These are phyloP conservation scores for Termitomyces sp. DNA, from an alignment of 768 basidiomycete species.

Conservation along the genomic window DNA sequence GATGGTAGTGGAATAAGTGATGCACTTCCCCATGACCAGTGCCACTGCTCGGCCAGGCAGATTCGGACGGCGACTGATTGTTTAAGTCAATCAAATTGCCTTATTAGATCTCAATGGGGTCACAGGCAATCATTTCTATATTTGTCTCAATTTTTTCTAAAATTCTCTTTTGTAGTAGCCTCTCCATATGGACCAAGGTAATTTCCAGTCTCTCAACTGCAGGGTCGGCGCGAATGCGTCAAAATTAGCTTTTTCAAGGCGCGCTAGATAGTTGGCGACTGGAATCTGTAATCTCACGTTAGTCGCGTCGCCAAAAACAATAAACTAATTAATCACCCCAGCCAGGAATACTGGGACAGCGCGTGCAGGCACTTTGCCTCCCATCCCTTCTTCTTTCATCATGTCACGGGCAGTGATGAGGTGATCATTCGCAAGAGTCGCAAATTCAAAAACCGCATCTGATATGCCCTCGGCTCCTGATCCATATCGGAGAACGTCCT, in stretches of 20 bases:
- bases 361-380: slow-evolving; percentile 44
- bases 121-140: slow-evolving; percentile 9
- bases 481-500: slow-evolving; percentile 67
- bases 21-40: neutral
- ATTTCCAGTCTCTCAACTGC: slow-evolving; percentile 67
- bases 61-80: slow-evolving; percentile 44
- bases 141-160: slow-evolving; percentile 16
- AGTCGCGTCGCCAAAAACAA: slow-evolving; percentile 8
- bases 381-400: slow-evolving; percentile 46
- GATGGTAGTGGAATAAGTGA: slow-evolving; percentile 14
- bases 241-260: slow-evolving; percentile 67
- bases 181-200: slow-evolving; percentile 66
- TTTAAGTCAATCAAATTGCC: slow-evolving; percentile 30
- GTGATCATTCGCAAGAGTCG: slow-evolving; percentile 76
- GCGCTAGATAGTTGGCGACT: slow-evolving; percentile 54
- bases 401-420: slow-evolving; percentile 67
- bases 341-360: slow-evolving; percentile 71
- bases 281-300: slow-evolving; percentile 47
- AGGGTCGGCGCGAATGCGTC: slow-evolving; percentile 63
- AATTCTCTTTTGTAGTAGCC: slow-evolving; percentile 35
- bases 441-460: slow-evolving; percentile 81
- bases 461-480: slow-evolving; percentile 53
- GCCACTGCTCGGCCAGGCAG: slow-evolving; percentile 15
- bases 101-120: slow-evolving; percentile 9
- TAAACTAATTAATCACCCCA: slow-evolving; percentile 47